Evolutionary conservation across 352 stramenopile species (phyloP).

Genomic region (Globisporangium polare): DNA sequence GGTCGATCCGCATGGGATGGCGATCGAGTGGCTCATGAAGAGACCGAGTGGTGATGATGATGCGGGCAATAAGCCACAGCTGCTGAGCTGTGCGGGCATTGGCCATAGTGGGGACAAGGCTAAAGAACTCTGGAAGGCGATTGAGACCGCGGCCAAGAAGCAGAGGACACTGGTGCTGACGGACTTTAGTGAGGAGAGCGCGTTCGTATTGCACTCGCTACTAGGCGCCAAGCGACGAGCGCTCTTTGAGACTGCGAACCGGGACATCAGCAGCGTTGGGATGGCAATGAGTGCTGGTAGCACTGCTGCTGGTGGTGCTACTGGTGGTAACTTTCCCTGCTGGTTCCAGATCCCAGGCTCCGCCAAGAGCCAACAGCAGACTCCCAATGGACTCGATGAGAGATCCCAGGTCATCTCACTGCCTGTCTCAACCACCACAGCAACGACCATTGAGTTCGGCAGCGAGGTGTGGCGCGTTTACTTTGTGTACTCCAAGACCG

Average conservation of each 20-base stretch:
- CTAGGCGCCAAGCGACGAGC: constrained; percentile 42
- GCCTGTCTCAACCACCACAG: neutral
- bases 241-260: constrained; percentile 46
- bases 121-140: constrained; percentile 31
- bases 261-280: constrained; percentile 26
- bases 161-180: constrained; percentile 40
- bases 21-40: constrained; percentile 39
- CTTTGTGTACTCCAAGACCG: constrained; percentile 40
- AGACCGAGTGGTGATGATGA: constrained; percentile 28
- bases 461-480: constrained; percentile 42
- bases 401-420: neutral
- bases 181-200: constrained; percentile 29
- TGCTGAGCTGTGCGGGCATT: constrained; percentile 7
- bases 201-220: constrained; percentile 30
- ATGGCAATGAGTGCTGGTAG: constrained; percentile 10
- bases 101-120: constrained; percentile 12
- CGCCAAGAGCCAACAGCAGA: neutral
- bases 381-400: neutral
- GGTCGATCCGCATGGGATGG: constrained; percentile 57
- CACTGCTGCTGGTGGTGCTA: neutral
- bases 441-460: constrained; percentile 29
- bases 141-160: constrained; percentile 34
- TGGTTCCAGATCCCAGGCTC: constrained; percentile 11
- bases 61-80: neutral
- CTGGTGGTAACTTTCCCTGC: neutral